Conservation (phyloP, 495 filamentous ascomycete genomes). For the Penicillium argentinense region DNA sequence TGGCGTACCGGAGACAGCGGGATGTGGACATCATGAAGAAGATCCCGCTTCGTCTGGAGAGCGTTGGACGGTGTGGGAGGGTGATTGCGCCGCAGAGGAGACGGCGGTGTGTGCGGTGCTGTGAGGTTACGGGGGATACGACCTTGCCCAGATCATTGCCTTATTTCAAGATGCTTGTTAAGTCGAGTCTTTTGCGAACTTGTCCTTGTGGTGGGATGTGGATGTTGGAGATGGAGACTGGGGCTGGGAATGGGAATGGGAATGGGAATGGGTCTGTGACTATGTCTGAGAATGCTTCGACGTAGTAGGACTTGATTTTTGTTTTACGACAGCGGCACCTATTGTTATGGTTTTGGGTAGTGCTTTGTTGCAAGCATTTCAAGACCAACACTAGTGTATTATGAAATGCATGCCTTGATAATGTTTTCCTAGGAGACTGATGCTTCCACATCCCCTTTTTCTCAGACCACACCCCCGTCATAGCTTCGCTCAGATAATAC, state of each 20-base stretch:
- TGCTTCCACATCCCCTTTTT: too few species aligned
- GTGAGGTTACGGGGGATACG: conserved; percentile 41
- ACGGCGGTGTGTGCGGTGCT: conserved; percentile 44
- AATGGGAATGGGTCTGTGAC: neutral
- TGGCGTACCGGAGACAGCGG: conserved; percentile 33
- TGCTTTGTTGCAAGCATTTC: too few species aligned
- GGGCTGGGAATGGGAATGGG: conserved; percentile 1
- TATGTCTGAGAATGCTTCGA: too few species aligned
- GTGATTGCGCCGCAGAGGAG: conserved; percentile 15
- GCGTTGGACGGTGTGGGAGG: conserved; percentile 3
- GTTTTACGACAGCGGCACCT: too few species aligned
- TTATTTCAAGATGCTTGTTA: conserved; percentile 41
- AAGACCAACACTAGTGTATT: too few species aligned
- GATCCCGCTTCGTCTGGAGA: conserved; percentile 25
- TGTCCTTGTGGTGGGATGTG: conserved; percentile 50
- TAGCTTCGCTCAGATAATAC: too few species aligned
- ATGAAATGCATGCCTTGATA: too few species aligned
- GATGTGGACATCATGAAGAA: conserved; percentile 51
- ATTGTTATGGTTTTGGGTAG: too few species aligned
- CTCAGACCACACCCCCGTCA: too few species aligned
- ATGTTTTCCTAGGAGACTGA: too few species aligned
- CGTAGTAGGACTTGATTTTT: too few species aligned
- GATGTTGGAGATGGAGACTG: conserved; percentile 33
- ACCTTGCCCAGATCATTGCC: conserved; percentile 34
- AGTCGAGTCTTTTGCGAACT: conserved; percentile 38